phyloP scores from a whole-genome alignment of 306 rosid species.

The Medicago arabica region DNA sequence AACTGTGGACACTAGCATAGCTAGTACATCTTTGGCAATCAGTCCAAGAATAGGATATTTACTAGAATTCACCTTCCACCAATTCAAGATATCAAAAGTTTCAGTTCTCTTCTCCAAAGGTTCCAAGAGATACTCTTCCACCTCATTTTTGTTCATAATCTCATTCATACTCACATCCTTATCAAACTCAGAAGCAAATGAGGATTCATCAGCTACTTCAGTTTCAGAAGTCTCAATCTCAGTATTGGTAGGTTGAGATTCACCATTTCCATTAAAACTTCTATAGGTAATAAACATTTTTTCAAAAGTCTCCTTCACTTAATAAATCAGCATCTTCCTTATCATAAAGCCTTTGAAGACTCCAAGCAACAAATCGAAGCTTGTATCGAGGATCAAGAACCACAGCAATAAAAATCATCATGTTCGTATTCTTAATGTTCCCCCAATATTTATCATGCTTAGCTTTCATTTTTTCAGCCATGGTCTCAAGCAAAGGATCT shows the following conservation, averaged over 20 bases:
- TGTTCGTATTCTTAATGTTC: background rate
- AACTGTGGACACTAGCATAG: too few relatives aligned
- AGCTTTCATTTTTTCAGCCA: background rate
- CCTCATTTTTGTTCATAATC: background rate
- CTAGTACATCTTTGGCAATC: background rate
- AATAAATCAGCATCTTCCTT: background rate
- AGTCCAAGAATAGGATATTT: background rate
- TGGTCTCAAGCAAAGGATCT: background rate
- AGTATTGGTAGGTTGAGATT: too few relatives aligned
- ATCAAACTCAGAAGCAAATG: too few relatives aligned
- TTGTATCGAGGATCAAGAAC: background rate
- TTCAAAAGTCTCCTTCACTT: background rate
- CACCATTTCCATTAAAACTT: too few relatives aligned
- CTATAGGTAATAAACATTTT: too few relatives aligned
- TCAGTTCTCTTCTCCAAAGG: background rate
- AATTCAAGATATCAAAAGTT: background rate
- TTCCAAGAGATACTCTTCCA: background rate
- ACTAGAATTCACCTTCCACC: constrained; percentile 4
- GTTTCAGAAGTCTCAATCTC: too few relatives aligned
- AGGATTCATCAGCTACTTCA: background rate
- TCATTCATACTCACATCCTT: background rate
- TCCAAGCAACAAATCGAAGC: background rate
- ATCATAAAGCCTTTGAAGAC: background rate
- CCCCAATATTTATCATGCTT: background rate
- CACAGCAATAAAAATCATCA: background rate